A percentile compares a stretch with the other conserved stretches of the same genome.
phyloP scores from a whole-genome alignment of 2,329 filamentous ascomycete species.

The Phoma herbarum region DNA sequence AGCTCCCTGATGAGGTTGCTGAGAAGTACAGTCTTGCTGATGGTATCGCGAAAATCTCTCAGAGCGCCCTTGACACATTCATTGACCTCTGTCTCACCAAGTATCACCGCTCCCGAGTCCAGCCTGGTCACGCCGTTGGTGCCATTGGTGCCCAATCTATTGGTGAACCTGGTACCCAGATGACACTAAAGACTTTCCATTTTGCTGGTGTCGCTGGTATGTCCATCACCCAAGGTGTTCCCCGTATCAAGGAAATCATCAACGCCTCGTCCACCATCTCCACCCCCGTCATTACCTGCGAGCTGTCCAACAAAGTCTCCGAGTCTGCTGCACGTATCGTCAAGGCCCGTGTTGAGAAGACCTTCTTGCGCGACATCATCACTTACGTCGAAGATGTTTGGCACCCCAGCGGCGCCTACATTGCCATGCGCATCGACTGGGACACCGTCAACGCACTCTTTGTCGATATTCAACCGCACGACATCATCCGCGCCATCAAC shows the following conservation, averaged over 20 bases:
- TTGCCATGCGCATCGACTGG: slow-evolving; percentile 83
- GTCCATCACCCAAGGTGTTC: slow-evolving; percentile 99
- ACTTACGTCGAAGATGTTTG: slow-evolving; percentile 87
- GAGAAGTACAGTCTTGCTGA: slow-evolving; percentile 58
- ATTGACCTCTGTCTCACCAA: slow-evolving; percentile 85
- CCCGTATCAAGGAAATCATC: slow-evolving; percentile 99
- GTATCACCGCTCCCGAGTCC: slow-evolving; percentile 88
- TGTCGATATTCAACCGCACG: slow-evolving; percentile 75
- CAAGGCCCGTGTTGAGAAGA: slow-evolving; percentile 95
- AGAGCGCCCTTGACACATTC: slow-evolving; percentile 76
- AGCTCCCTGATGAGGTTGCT: slow-evolving; percentile 41
- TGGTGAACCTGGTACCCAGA: slow-evolving; percentile 96
- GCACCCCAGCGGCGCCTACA: slow-evolving; percentile 76
- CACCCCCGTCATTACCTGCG: slow-evolving; percentile 91
- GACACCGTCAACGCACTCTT: slow-evolving; percentile 81
- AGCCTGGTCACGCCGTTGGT: slow-evolving; percentile 94
- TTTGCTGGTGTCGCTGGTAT: slow-evolving; percentile 99
- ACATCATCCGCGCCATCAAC: slow-evolving; percentile 80
- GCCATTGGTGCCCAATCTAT: slow-evolving; percentile 98
- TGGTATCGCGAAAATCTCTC: slow-evolving; percentile 84
- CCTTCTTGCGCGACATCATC: slow-evolving; percentile 83
- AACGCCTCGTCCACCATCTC: slow-evolving; percentile 95
- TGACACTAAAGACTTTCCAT: slow-evolving; percentile 99
- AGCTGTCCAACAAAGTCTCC: slow-evolving; percentile 76
- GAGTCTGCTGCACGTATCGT: slow-evolving; percentile 87